phyloP scores from a whole-genome alignment of 768 basidiomycete species.

The Leccinum disarticulatum region DNA sequence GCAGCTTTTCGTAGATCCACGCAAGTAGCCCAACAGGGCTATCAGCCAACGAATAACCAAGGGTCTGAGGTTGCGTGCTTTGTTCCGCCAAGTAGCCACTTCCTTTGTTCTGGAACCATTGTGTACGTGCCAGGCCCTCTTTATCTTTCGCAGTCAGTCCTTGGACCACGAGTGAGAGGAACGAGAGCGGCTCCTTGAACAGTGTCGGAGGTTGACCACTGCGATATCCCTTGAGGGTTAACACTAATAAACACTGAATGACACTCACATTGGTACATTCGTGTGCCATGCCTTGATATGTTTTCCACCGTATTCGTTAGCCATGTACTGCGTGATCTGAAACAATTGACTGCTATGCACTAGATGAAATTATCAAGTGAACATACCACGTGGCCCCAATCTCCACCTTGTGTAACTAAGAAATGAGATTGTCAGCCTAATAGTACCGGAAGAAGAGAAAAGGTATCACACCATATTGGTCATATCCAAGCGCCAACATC shows the following conservation, averaged over 20 bases:
- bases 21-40: conserved; percentile 56
- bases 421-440: not conserved
- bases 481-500: conserved; percentile 49
- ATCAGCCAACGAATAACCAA: conserved; percentile 55
- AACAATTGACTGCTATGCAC: not conserved
- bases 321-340: conserved; percentile 39
- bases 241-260: not conserved
- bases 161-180: conserved; percentile 26
- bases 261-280: conserved; percentile 43
- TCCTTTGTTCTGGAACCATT: conserved; percentile 24
- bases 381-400: conserved; percentile 44
- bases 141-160: conserved; percentile 32
- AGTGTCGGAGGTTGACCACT: conserved; percentile 27
- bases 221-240: not conserved
- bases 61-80: conserved; percentile 48
- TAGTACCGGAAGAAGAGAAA: not conserved
- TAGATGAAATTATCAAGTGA: not conserved
- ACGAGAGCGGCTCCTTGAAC: conserved; percentile 28
- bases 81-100: conserved; percentile 35
- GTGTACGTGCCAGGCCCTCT: conserved; percentile 19
- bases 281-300: conserved; percentile 54
- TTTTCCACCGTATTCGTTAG: conserved; percentile 37
- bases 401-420: conserved; percentile 49
- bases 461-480: conserved; percentile 42
- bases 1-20: conserved; percentile 56